Evolutionary conservation across 805 yeast genomes (phyloP), one percentile per base, ranked within the genome.

Genomic region (Scheffersomyces lignosus): DNA sequence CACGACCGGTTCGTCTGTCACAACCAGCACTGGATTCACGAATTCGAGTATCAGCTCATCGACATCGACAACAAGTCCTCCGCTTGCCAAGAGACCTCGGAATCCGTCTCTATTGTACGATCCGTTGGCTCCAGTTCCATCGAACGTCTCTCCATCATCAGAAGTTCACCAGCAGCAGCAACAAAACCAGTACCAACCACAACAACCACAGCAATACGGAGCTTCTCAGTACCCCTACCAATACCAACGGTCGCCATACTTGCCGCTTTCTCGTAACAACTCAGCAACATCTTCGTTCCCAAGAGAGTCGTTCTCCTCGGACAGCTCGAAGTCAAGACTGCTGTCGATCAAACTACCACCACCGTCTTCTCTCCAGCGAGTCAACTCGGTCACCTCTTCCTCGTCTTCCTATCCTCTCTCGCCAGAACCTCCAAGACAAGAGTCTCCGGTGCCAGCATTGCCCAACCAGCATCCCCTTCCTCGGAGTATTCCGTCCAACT

Each of bases 51-150:
- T n/a, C n/a, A n/a, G n/a, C n/a, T n/a, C n/a, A n/a, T 18, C 31
- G 5, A 15, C 14, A 18, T 38, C 25, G 31, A 27, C 14, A 20
- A 7, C 13, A 23, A 17, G 13, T 13, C 25, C 28, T 9, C 31
- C 22, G 6, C 27, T 13, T 10, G 28, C 37, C 5, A 27, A 36
- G 4, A 56, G 73, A 34, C 71, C 61, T 24, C 52, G 80, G 43
- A 62, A 67, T 37, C 78, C 78, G 3, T 73, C 78, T 8, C 56
- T 75, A 26, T 61, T 71, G 23, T 57, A 63, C 36, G 81, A 75
- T 44, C 81, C 81, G 1, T 59, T 75, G 37, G 75, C 76, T 2
- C 70, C 75, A 1, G 64, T 51, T 3, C 71, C 73, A 31, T 5
- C 18, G 22, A 9, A 13, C 14, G 26, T 27, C 18, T n/a, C 40